Percentiles rank a stretch among this genome's conserved stretches.
phyloP scores from a whole-genome alignment of 2,329 filamentous ascomycete species.

The Dendryphion nanum region DNA sequence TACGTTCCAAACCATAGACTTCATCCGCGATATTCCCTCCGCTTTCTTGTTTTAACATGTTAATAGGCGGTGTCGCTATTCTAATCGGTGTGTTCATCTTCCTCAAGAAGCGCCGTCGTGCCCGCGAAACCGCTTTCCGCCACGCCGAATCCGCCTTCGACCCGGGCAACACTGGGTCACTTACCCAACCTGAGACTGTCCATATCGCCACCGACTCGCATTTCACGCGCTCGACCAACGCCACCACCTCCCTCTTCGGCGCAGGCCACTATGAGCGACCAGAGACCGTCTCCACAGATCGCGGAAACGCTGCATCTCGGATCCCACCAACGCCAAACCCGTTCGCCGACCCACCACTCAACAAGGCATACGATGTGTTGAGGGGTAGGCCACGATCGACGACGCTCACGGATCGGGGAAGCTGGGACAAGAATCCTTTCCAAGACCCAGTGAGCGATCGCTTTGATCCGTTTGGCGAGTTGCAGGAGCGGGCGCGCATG shows the following conservation, averaged over 20 bases:
- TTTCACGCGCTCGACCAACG: slow-evolving; percentile 18
- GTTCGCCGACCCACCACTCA: slow-evolving; percentile 33
- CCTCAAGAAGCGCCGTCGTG: slow-evolving; percentile 23
- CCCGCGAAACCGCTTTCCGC: slow-evolving; percentile 11
- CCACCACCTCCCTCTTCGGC: slow-evolving; percentile 27
- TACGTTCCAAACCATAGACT: too few relatives aligned
- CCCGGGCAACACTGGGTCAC: slow-evolving; percentile 19
- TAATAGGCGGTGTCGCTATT: slow-evolving; percentile 26
- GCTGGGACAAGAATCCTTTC: slow-evolving; percentile 36
- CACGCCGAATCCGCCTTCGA: slow-evolving; percentile 26
- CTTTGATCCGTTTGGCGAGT: slow-evolving; percentile 38
- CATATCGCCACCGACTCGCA: slow-evolving; percentile 14
- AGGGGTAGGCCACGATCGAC: slow-evolving; percentile 31
- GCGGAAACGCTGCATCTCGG: slow-evolving; percentile 13
- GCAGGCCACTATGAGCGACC: slow-evolving; percentile 25
- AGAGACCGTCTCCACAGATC: slow-evolving; percentile 31
- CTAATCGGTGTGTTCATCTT: slow-evolving; percentile 20
- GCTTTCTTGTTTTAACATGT: slow-evolving; percentile 1
- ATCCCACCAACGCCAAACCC: slow-evolving; percentile 32
- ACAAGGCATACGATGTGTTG: slow-evolving; percentile 37
- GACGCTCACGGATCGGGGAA: slow-evolving; percentile 33
- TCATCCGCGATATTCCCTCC: slow-evolving; percentile 1
- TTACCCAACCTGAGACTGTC: slow-evolving; percentile 21
- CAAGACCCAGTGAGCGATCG: slow-evolving; percentile 32
- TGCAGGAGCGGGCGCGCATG: slow-evolving; percentile 30